These are phyloP conservation scores for Quercus lobata DNA, from an alignment of 331 rosid species.

Conservation along the genomic window DNA sequence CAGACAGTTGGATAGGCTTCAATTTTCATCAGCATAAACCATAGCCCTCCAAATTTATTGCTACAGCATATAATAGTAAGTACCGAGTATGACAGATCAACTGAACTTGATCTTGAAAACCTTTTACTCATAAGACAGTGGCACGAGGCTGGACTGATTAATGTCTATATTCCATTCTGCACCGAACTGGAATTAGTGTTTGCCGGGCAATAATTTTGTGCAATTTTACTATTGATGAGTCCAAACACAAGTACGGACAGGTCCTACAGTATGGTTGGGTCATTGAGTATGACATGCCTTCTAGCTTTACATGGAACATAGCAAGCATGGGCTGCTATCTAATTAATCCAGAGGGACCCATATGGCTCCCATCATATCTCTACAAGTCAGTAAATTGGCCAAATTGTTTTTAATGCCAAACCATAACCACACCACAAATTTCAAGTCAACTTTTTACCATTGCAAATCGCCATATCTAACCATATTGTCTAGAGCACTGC, in stretches of 20 bases:
- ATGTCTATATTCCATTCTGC: slow-evolving; percentile 35
- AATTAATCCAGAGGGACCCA: slow-evolving; percentile 31
- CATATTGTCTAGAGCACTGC: slow-evolving; percentile 22
- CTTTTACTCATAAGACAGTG: slow-evolving; percentile 32
- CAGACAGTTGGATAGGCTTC: background rate
- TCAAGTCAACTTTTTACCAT: slow-evolving; percentile 18
- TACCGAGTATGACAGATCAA: slow-evolving; percentile 14
- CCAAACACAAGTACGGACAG: slow-evolving; percentile 22
- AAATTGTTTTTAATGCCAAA: slow-evolving; percentile 27
- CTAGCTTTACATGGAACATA: slow-evolving; percentile 27
- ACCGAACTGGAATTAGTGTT: slow-evolving; percentile 21
- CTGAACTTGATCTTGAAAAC: slow-evolving; percentile 33
- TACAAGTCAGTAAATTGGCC: slow-evolving; percentile 26
- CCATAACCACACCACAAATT: slow-evolving; percentile 15
- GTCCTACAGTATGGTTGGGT: slow-evolving; percentile 21
- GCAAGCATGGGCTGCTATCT: slow-evolving; percentile 22
- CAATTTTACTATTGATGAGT: slow-evolving; percentile 28
- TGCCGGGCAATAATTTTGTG: slow-evolving; percentile 43
- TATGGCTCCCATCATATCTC: slow-evolving; percentile 16
- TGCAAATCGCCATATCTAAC: background rate
- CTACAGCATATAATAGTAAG: background rate
- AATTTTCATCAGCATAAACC: slow-evolving; percentile 8
- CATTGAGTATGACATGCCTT: slow-evolving; percentile 33
- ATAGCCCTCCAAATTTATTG: slow-evolving; percentile 13
- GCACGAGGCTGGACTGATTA: slow-evolving; percentile 38